Evolutionary conservation across 176 grass and related monocot genomes (phyloP).

Genomic region (Eragrostis nindensis): DNA sequence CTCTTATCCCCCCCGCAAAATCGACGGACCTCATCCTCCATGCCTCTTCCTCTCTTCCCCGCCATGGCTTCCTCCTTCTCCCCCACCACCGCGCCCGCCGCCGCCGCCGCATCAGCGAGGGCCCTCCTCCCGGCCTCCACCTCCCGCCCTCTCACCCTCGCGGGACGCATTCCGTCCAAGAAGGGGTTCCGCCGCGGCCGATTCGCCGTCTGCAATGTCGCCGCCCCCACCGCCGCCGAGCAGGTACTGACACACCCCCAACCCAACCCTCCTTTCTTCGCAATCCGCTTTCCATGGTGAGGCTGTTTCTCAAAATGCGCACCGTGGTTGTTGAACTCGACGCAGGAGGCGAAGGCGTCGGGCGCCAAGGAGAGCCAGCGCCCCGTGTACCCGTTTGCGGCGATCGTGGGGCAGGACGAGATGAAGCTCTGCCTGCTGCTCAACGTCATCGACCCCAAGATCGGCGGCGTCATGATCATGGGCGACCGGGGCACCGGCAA

Average conservation of each 20-base stretch:
- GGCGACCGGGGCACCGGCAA: conserved; percentile 96
- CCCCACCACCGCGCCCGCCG: conserved; percentile 37
- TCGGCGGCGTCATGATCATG: conserved; percentile 99
- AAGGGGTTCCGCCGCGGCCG: conserved; percentile 41
- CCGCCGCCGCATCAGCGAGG: conserved; percentile 19
- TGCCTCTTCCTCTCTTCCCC: background rate
- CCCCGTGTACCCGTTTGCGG: conserved; percentile 90
- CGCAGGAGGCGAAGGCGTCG: conserved; percentile 30
- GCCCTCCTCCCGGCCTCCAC: conserved; percentile 42
- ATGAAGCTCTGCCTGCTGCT: conserved; percentile 98
- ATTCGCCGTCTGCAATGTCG: conserved; percentile 62
- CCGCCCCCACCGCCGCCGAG: conserved; percentile 49
- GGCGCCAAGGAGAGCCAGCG: conserved; percentile 73
- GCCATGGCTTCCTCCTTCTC: conserved; percentile 44
- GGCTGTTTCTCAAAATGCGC: background rate
- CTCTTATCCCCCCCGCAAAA: background rate
- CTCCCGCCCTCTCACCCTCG: conserved; percentile 20
- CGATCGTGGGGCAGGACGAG: conserved; percentile 99
- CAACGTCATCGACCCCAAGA: conserved; percentile 99
- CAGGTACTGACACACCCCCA: conserved; percentile 27
- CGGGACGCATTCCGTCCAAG: conserved; percentile 37
- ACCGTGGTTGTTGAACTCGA: background rate
- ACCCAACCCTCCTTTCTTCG: background rate
- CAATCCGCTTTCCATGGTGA: background rate
- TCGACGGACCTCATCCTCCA: conserved; percentile 11